Evolutionary conservation across 495 filamentous ascomycete genomes (phyloP), one percentile per base, ranked within the genome.

Genomic region (Neurospora cerealis): DNA sequence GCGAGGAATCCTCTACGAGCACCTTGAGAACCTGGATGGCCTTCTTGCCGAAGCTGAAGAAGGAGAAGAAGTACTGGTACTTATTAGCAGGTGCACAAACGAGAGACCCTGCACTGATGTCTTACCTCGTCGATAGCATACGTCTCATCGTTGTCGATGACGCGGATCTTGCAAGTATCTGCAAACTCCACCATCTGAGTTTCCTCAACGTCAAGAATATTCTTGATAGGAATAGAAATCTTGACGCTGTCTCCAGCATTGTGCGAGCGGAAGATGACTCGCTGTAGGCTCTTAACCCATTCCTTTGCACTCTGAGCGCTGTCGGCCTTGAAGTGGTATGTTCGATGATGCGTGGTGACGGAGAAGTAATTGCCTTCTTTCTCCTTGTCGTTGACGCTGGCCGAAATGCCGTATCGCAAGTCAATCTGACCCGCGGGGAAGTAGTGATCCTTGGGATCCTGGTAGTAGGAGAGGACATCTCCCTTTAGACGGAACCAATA

Each of bases 211-310:
- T 97, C 95, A 72, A 98, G 91, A 19, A 98, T 87, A 77, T 95
- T 97, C 66, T 91, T 88, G 24, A 96, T 91, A 8, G 95, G 95
- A 21, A 98, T 86, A 3, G 92, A 95, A 24, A 99, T 95, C 83
- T 99, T 99, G 79, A 99, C 93, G 78, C 95, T 97, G 77, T 98
- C 95, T 9, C 96, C 95, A 70, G 97, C 96, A 78, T 99, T 99
- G 81, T 95, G 94, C 0, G 94, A 94, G 70, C 95, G 88, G 78
- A 98, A 98, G 60, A 99, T 98, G 73, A 97, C 94, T 72, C 95
- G 92, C 76, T 97, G 96, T 32, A 99, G 85, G 46, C 93, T 88
- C 80, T 96, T 96, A 48, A 98, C 95, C 96, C 96, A 99, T 86
- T 98, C 96, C 79, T 94, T 97, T 7, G 96, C 96, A 81, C 92